Evolutionary conservation across 2,329 filamentous ascomycete genomes (phyloP), one percentile per base, ranked within the genome.

Genomic region (Fusarium begoniae): DNA sequence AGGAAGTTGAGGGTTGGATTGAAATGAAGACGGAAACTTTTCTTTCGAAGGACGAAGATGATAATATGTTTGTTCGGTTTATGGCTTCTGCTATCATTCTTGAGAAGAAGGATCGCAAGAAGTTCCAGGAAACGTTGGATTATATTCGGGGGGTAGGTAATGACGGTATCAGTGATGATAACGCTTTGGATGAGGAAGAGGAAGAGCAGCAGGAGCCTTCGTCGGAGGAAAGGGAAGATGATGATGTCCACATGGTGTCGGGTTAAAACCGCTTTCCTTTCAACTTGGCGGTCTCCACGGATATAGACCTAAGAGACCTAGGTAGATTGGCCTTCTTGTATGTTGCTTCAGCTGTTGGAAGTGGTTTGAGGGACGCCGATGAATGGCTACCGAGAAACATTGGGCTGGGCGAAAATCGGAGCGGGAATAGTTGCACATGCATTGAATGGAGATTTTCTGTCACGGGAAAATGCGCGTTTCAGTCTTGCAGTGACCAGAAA

Each of bases 11-110:
- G 7, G 40, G 14, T 41, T 41, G 20, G 40, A 41, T 41, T 13
- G 40, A 22, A 41, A 41, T 3, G 40, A 41, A 41, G 10, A 2
- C 40, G 0, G 20, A 14, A 8, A 1, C 0, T 1, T 20, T 41
- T n/a, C 11, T 43, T 43, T 15, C 43, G 2, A 18, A 12, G 43
- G n/a, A n/a, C 20, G 11, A 13, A 1, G 3, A 20, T 20, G 43
- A 45, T 45, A 24, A 20, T 1, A 24, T 18, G 24, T 45, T 45
- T 12, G 17, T 45, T 45, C 17, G 43, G 43, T 45, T 45, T 10
- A 17, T n/a, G 10, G 43, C 43, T 26, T 13, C 17, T 45, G 43
- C 24, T 20, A 13, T 14, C 3, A 12, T 45, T 26, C 43, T 26
- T 20, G 24, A n/a, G 24, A 12, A 45, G 24, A 18, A 12, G 1